Conservation (phyloP, 2,329 filamentous ascomycete species). For the Magnaporthiopsis rhizophila region DNA sequence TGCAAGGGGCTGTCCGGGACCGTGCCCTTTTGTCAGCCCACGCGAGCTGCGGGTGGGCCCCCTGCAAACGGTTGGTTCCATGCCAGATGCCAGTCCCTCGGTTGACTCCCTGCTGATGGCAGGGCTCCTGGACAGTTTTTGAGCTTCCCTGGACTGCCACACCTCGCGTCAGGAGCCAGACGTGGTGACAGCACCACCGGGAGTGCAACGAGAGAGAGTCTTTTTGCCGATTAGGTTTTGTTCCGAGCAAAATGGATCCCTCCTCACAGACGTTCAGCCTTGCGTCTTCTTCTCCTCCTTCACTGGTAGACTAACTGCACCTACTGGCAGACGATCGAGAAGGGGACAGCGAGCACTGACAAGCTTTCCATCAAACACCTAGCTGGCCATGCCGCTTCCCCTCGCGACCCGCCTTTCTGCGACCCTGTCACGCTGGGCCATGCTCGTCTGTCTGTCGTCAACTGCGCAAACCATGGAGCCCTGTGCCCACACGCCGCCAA, state of each 20-base stretch:
- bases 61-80: no score
- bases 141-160: no score
- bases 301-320: background rate
- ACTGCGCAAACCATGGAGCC: background rate
- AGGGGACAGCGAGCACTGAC: no score
- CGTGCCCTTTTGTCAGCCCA: background rate
- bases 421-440: background rate
- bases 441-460: background rate
- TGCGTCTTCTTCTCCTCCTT: background rate
- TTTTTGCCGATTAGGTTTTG: background rate
- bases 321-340: no score
- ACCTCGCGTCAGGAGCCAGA: no score
- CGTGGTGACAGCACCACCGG: no score
- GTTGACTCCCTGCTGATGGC: background rate
- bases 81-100: background rate
- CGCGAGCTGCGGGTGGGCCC: background rate
- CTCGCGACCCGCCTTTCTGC: constrained; percentile 7
- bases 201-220: no score
- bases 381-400: constrained; percentile 9
- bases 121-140: no score
- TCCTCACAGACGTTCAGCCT: constrained; percentile 3
- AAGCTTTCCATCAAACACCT: no score
- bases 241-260: no score
- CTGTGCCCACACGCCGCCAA: background rate
- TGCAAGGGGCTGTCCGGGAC: background rate